Conservation (phyloP, 139 green algal species). For the Chlorella sp. region DNA sequence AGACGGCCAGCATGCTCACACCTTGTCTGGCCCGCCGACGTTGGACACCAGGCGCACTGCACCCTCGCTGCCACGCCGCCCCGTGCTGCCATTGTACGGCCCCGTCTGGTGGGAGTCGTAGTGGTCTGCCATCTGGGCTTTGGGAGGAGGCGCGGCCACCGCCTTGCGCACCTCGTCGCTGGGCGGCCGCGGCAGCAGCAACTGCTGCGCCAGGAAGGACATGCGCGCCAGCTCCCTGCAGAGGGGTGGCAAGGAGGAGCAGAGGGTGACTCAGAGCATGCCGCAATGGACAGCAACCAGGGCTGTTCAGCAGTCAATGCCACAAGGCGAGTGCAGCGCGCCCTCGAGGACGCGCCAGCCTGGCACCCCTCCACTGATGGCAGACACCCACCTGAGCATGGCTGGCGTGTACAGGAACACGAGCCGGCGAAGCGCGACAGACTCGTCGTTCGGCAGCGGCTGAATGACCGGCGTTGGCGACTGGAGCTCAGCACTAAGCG, state of each 20-base stretch:
- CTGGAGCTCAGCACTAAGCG: not conserved
- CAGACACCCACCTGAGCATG: constrained; percentile 25
- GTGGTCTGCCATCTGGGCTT: not conserved
- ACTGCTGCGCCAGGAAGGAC: constrained; percentile 54
- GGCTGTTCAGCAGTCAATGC: too few relatives aligned
- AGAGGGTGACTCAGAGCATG: too few relatives aligned
- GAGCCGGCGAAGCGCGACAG: constrained; percentile 33
- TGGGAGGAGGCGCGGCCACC: not conserved
- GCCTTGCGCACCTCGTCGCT: not conserved
- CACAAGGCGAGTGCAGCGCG: too few relatives aligned
- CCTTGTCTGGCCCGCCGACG: not conserved
- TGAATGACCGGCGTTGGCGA: constrained; percentile 45
- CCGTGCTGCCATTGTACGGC: not conserved
- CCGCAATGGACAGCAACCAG: too few relatives aligned
- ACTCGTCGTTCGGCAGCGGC: constrained; percentile 29
- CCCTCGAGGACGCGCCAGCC: too few relatives aligned
- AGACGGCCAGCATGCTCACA: too few relatives aligned
- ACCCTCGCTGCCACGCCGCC: not conserved
- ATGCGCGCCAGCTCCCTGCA: constrained; percentile 34
- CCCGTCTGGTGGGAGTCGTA: constrained; percentile 7
- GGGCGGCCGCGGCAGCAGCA: constrained; percentile 39
- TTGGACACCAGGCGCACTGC: not conserved
- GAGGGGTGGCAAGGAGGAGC: not conserved
- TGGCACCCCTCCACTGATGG: too few relatives aligned
- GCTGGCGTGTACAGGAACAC: constrained; percentile 59